A percentile compares a stretch with the other conserved stretches of the same genome.
These are phyloP conservation scores for Parietaria judaica DNA, from an alignment of 306 rosid species.

Conservation along the genomic window DNA sequence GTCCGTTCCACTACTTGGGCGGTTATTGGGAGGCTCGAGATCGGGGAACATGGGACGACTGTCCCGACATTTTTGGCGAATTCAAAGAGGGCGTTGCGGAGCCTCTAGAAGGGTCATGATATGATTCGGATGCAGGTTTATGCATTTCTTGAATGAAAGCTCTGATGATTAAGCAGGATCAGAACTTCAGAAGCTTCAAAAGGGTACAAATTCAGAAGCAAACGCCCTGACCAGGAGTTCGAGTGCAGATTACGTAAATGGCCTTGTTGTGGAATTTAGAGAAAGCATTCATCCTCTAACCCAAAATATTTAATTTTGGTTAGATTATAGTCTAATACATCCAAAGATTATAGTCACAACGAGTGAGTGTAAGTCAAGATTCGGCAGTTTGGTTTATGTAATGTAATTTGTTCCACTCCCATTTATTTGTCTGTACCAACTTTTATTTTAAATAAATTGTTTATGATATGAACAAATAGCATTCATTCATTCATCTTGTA, in stretches of 20 bases:
- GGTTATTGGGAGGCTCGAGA: slow-evolving; percentile 88
- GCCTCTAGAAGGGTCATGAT: slow-evolving; percentile 34
- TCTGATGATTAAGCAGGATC: not conserved
- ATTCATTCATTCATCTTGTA: too few species aligned
- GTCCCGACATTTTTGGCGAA: slow-evolving; percentile 85
- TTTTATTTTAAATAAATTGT: too few species aligned
- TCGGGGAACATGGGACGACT: slow-evolving; percentile 63
- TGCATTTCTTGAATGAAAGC: not conserved
- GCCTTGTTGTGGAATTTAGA: not conserved
- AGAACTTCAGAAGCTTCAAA: not conserved
- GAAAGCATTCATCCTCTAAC: slow-evolving; percentile 6
- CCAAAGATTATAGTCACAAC: slow-evolving; percentile 25
- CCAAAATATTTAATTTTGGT: not conserved
- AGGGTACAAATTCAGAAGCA: not conserved
- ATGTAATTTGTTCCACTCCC: too few species aligned
- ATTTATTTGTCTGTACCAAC: too few species aligned
- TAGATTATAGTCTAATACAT: slow-evolving; percentile 14
- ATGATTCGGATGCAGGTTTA: slow-evolving; percentile 35
- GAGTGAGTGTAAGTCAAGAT: slow-evolving; percentile 9
- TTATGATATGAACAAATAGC: too few species aligned
- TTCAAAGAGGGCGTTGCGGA: slow-evolving; percentile 33
- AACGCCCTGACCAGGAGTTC: slow-evolving; percentile 1
- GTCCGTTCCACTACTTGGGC: slow-evolving; percentile 59
- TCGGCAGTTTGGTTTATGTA: too few species aligned
- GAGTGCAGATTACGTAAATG: not conserved